Base-by-base conservation (phyloP, 768 basidiomycete species). In the Leccinum incarnatum region DNA sequence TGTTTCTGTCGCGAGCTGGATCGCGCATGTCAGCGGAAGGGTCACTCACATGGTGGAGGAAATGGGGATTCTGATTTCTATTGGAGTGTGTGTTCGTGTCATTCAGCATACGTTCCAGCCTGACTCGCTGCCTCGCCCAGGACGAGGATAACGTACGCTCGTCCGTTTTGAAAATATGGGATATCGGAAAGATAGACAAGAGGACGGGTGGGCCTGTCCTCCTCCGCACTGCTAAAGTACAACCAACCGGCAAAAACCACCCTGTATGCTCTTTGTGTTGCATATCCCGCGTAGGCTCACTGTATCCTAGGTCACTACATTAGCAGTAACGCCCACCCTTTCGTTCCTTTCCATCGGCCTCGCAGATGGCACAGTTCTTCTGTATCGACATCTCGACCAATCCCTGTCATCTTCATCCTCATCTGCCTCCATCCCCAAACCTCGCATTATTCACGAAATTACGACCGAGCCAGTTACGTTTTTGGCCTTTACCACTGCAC, bases 371-470 rank as follows among this genome's bases (percentile, higher is more conserved):
- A 91, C 91, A 0, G 95, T 97, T 15, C 80, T 98, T 9, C 79
- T 97, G 15, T 96, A 93, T 70, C 86, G 93, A 7, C 93, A 98
- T 68, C 78, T 98, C 19, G 89, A 95, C 70, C 95, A 98, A 69
- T 94, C 94, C 1, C 78, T 96, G 34, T 81, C 87, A 3, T 84
- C 91, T 49, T 64, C 72, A 17, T 84, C 87, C 11, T 74, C 79
- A 17, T 81, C 89, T 5, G 76, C 93, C 11, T 87, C 87, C 12
- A 75, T 98, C n/a, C 94, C 94, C 0, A 98, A 97, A 76, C 83
- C 89, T 10, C 86, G 91, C 23, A 80, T 86, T 0, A 78, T 98
- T 3, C 91, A 93, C 67, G 93, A 98, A 65, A 87, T 88, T 2
- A 78, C 87, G 0, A 81, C 85, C 0, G 95, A 99, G 68, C 95